phyloP scores from a whole-genome alignment of 176 grass and related monocot species.

The Carex scoparia region DNA sequence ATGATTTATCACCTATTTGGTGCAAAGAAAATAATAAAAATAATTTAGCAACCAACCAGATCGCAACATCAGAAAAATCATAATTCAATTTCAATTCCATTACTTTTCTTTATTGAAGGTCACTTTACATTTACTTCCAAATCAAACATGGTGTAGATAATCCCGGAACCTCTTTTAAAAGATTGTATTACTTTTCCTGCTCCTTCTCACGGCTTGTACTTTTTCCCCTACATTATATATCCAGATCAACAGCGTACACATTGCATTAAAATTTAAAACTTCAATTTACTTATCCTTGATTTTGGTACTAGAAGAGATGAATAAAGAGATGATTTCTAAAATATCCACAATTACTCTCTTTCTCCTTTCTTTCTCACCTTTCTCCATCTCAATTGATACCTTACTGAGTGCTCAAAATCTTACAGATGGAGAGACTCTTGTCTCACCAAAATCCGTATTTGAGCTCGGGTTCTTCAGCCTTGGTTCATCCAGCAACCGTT shows the following conservation, averaged over 20 bases:
- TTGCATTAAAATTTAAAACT: too few species aligned
- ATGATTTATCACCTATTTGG: not conserved
- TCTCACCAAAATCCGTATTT: slow-evolving; percentile 31
- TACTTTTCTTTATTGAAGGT: not conserved
- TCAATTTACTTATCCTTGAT: not conserved
- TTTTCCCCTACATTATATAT: too few species aligned
- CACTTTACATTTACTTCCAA: not conserved
- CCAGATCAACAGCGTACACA: not conserved
- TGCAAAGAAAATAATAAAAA: not conserved
- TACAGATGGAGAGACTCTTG: slow-evolving; percentile 27
- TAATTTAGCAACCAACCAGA: not conserved
- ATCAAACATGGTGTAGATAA: not conserved
- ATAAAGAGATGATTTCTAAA: not conserved
- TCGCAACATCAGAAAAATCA: not conserved
- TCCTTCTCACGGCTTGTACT: too few species aligned
- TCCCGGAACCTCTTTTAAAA: too few species aligned
- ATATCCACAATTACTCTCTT: not conserved
- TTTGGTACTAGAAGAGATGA: not conserved
- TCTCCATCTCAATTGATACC: not conserved
- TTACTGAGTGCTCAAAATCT: not conserved
- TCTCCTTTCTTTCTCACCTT: not conserved
- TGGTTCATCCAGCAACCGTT: slow-evolving; percentile 19
- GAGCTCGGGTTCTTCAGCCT: slow-evolving; percentile 42
- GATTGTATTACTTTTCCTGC: too few species aligned
- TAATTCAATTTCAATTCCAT: not conserved